Evolutionary conservation across 2,329 filamentous ascomycete species (phyloP), one percentile per base, ranked within the genome.

Genomic region (Epichloe bromicola): DNA sequence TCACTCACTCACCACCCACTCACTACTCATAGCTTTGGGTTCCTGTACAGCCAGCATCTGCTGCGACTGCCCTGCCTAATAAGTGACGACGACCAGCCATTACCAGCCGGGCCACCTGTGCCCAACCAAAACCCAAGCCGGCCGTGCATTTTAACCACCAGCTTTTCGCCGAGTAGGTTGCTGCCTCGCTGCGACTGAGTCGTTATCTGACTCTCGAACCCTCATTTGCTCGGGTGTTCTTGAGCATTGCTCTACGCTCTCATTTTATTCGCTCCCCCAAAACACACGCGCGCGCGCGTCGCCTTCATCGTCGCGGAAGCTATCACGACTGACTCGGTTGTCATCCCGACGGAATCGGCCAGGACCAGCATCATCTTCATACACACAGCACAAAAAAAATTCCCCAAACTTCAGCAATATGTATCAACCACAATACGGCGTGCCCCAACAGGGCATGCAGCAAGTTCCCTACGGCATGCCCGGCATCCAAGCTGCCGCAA

Each of bases 401-500:
- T 34, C 39, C 73, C 47, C 83, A 85, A 70, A 23, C 23, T 8
- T 6, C 11, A 12, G 11, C 37, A 87, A 83, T 76, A 88, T 83
- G 71, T 96, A 95, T 68, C 80, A 86, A 61, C 79, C 85, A 65
- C 75, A 81, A 56, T 91, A 89, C 64, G 83, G 80, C 53, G 85
- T 90, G 52, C 75, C 85, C 55, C 79, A 83, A 57, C 76, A 82
- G 60, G 76, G 76, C 61, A 88, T 95, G 80, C 83, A 86, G 71
- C 63, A 62, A 51, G 65, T 68, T 34, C 60, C 64, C 19, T 95
- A 95, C 71, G 83, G 78, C 52, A 88, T 91, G 69, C 84, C 85
- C 36, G 80, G 85, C 19, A 88, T 89, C 45, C 88, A 95, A 67
- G 89, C 89, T 14, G 90, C 91, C 47, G 90, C 90, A 53, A 93